phyloP scores from a whole-genome alignment of 2,329 filamentous ascomycete species.

The Grosmannia clavigera region DNA sequence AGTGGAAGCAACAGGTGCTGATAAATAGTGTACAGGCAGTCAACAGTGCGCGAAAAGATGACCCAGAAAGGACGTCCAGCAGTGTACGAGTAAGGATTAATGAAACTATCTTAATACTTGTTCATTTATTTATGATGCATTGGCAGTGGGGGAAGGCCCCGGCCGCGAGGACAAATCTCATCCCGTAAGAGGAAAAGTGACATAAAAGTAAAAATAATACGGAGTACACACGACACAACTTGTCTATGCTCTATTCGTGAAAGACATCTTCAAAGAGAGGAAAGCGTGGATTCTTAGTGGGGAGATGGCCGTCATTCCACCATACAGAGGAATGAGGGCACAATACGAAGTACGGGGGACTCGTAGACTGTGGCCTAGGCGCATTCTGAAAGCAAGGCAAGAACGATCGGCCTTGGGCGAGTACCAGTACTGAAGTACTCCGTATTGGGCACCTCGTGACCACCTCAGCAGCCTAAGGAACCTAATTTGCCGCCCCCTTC shows the following conservation, averaged over 20 bases:
- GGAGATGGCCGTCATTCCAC: not conserved
- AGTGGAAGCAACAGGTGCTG: slow-evolving; percentile 3
- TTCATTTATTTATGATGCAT: not conserved
- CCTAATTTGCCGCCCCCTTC: not conserved
- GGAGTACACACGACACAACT: not conserved
- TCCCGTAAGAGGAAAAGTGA: not conserved
- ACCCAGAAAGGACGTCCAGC: not conserved
- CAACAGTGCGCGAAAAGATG: not conserved
- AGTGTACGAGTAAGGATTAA: not conserved
- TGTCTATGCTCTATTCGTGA: not conserved
- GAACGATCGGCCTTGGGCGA: not conserved
- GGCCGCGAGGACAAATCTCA: not conserved
- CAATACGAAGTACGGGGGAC: not conserved
- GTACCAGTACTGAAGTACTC: not conserved
- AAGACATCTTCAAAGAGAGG: not conserved
- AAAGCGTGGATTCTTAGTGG: not conserved
- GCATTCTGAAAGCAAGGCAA: not conserved
- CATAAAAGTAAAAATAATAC: not conserved
- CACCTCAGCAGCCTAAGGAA: not conserved
- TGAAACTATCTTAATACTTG: not conserved
- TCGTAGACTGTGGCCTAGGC: no score
- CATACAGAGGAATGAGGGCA: not conserved
- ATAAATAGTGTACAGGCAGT: not conserved
- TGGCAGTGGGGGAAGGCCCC: not conserved
- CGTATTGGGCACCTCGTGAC: not conserved